Base-by-base conservation (phyloP, 352 stramenopile genomes). In the Globisporangium emineosum region DNA sequence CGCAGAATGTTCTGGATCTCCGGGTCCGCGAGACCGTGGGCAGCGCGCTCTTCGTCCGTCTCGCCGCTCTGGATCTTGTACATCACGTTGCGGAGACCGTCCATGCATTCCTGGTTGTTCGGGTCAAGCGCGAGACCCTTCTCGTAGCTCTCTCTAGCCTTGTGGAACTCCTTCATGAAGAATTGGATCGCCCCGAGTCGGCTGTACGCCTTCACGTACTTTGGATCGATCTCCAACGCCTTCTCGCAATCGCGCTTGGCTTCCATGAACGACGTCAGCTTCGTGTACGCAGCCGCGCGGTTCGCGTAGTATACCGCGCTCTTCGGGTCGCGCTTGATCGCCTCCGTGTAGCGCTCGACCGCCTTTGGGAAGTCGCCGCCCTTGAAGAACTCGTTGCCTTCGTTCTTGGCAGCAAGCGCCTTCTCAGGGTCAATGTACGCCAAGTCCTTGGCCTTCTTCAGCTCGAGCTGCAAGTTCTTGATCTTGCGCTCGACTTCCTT, bases 121-220 rank as follows among this genome's bases (percentile, higher is more conserved):
- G 93, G 77, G 70, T 99, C 97, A 27, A 99, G 66, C 47, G 90
- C 75, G 49, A 99, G 75, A 9, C 98, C 98, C 65, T 97, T 95
- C 67, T 98, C 90, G 79, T 99, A 99, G 47, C 88, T 97, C 68
- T 99, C 93, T 53, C 98, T 88, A 17, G 97, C 96, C 80, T 99
- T 99, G 90, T 99, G 97, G 81, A 98, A 98, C 68, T 99, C 97
- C 84, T 99, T 99, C 88, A 99, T 98, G 66, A 99, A 97, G 66
- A 99, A 97, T 81, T 99, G 96, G 73, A 99, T 99, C 63, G 98
- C 97, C 21, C 97, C 98, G 71, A 99, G 98, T 43, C 97, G 96
- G 29, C 91, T 96, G 83, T 98, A 99, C 13, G 97, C 97, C 83
- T 99, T 99, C 45, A 99, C 97, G 74, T 99, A 99, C 72, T 98